Evolutionary conservation across 345 rosid species (phyloP).

Genomic region (Camelina hispida): DNA sequence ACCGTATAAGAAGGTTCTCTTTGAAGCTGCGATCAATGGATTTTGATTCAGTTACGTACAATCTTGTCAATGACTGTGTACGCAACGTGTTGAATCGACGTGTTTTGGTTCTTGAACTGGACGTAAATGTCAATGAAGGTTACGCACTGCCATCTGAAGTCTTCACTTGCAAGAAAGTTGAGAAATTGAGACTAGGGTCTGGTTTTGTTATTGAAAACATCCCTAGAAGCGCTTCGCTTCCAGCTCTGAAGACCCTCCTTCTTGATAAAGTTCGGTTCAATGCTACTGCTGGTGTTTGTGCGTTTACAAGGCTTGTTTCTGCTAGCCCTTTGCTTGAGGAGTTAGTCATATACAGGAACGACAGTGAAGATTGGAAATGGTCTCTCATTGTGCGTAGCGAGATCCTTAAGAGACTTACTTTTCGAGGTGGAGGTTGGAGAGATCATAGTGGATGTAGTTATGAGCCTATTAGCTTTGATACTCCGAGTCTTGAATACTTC

Average conservation of each 20-base stretch:
- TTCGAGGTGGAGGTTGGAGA: background rate
- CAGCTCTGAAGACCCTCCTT: background rate
- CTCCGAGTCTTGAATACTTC: background rate
- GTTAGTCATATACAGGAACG: background rate
- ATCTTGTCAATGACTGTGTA: background rate
- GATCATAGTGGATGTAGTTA: background rate
- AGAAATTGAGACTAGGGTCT: background rate
- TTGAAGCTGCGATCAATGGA: background rate
- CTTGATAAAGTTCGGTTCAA: background rate
- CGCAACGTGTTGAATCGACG: background rate
- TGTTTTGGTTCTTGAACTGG: background rate
- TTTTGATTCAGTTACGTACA: background rate
- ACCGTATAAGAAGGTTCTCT: background rate
- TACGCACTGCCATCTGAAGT: background rate
- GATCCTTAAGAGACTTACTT: slow-evolving; percentile 2
- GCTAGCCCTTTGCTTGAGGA: slow-evolving; percentile 7
- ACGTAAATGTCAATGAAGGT: background rate
- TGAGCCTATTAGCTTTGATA: background rate
- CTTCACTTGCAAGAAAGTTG: background rate
- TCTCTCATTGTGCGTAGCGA: background rate
- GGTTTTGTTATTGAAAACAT: background rate
- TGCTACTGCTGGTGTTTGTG: background rate
- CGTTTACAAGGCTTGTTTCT: slow-evolving; percentile 3
- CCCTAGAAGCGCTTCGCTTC: background rate
- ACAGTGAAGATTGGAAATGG: slow-evolving; percentile 7